Percentiles rank a stretch among this genome's conserved stretches.
phyloP scores from a whole-genome alignment of 176 grass and related monocot genomes.

The Avena eriantha region DNA sequence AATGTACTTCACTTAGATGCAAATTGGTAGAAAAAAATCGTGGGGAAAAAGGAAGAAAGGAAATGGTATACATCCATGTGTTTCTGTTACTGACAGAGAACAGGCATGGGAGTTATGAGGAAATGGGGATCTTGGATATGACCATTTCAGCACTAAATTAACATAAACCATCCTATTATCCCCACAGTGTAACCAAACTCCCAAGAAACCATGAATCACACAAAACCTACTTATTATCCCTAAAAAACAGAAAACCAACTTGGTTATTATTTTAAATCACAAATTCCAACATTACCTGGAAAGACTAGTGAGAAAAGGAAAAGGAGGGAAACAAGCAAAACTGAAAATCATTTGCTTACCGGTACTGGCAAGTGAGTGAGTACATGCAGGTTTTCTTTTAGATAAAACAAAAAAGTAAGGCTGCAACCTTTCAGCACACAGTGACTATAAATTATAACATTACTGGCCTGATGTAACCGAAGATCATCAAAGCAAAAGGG shows the following conservation, averaged over 20 bases:
- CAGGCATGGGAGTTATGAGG: background rate
- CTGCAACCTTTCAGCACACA: slow-evolving; percentile 17
- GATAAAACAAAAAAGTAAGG: background rate
- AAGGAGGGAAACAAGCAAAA: background rate
- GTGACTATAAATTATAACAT: slow-evolving; percentile 2
- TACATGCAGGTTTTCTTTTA: background rate
- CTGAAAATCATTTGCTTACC: background rate
- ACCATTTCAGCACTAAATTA: slow-evolving; percentile 19
- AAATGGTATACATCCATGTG: background rate
- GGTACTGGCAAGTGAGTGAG: background rate
- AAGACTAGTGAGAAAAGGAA: background rate
- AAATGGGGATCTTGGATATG: background rate
- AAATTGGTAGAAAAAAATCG: slow-evolving; percentile 12
- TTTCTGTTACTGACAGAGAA: background rate
- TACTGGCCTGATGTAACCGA: background rate
- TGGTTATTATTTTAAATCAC: slow-evolving; percentile 1
- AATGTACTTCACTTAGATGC: slow-evolving; percentile 31
- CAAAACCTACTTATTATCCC: background rate
- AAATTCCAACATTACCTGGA: slow-evolving; percentile 21
- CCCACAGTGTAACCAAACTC: background rate
- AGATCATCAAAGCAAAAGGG: slow-evolving; percentile 19
- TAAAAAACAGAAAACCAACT: background rate
- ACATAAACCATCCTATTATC: slow-evolving; percentile 15
- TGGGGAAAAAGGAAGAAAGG: background rate
- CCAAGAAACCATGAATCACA: background rate